Conservation (phyloP, 371 early-diverging fungal species). For the Modicella reniformis region DNA sequence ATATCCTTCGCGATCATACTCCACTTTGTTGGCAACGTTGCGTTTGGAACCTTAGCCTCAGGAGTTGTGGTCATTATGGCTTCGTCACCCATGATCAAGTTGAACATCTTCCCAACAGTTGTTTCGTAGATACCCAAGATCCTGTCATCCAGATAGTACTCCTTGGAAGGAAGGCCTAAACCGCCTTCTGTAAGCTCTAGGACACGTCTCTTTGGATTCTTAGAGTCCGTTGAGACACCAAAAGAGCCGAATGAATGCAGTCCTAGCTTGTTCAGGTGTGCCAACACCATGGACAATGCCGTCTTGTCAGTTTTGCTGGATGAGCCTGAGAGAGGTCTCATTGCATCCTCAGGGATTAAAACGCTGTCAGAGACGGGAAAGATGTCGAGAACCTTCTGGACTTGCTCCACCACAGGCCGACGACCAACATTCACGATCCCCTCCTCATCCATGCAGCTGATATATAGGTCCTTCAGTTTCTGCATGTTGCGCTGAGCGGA, state of each 20-base stretch:
- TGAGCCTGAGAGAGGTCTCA: neutral
- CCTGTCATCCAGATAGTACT: slow-evolving; percentile 62
- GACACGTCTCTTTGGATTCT: slow-evolving; percentile 58
- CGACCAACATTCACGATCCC: slow-evolving; percentile 59
- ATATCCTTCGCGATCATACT: slow-evolving; percentile 46
- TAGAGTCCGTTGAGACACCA: slow-evolving; percentile 57
- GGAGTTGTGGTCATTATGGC: neutral
- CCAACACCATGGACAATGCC: slow-evolving; percentile 30
- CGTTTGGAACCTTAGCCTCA: neutral
- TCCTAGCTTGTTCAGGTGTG: slow-evolving; percentile 31
- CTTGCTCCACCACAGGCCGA: slow-evolving; percentile 58
- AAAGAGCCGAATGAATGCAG: slow-evolving; percentile 48
- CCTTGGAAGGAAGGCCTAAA: slow-evolving; percentile 65
- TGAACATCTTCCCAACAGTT: slow-evolving; percentile 50
- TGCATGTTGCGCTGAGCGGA: slow-evolving; percentile 61
- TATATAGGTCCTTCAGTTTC: slow-evolving; percentile 60
- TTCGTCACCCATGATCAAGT: slow-evolving; percentile 26
- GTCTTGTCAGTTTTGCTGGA: neutral
- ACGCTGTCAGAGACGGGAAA: slow-evolving; percentile 37
- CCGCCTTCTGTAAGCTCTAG: slow-evolving; percentile 62
- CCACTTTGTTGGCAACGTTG: slow-evolving; percentile 22
- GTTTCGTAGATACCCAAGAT: slow-evolving; percentile 52
- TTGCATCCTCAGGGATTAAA: neutral
- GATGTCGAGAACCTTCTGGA: slow-evolving; percentile 47
- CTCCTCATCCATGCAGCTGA: slow-evolving; percentile 68